phyloP scores from a whole-genome alignment of 139 green algal genomes.

The Tetradesmus obliquus region DNA sequence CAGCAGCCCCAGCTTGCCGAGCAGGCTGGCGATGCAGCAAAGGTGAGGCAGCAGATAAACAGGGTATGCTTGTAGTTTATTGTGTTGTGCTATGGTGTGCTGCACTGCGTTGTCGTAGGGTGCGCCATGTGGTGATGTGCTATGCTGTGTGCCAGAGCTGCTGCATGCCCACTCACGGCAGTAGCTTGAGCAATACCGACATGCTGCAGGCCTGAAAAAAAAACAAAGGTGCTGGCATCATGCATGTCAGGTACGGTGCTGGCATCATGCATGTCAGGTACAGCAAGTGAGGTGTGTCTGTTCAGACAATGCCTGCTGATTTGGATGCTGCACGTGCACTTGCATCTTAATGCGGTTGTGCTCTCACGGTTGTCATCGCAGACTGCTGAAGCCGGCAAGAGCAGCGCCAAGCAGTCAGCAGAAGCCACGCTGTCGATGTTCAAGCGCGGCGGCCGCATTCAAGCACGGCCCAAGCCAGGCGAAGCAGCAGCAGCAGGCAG shows the following conservation, averaged over 20 bases:
- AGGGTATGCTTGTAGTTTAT: not conserved
- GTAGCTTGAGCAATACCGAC: not conserved
- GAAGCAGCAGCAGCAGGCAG: not conserved
- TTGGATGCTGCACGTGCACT: not conserved
- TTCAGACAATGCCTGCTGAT: no score
- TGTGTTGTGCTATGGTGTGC: not conserved
- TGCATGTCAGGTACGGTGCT: not conserved
- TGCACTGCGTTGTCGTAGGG: no score
- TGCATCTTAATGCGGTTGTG: not conserved
- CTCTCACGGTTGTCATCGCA: not conserved
- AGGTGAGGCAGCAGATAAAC: not conserved
- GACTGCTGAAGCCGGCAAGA: not conserved
- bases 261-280: not conserved
- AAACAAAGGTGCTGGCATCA: not conserved
- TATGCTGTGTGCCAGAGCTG: not conserved
- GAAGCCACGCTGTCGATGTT: conserved; percentile 54
- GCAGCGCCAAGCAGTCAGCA: conserved; percentile 9
- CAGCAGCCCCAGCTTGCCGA: conserved; percentile 23
- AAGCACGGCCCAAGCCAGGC: not conserved
- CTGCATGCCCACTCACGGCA: not conserved
- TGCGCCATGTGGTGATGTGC: not conserved
- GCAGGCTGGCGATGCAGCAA: not conserved
- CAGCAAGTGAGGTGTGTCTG: no score
- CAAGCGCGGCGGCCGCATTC: conserved; percentile 49
- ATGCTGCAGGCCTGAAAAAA: not conserved